Evolutionary conservation across 2,329 filamentous ascomycete species (phyloP), one percentile per base, ranked within the genome.

Genomic region (Thielaviopsis cerberus): DNA sequence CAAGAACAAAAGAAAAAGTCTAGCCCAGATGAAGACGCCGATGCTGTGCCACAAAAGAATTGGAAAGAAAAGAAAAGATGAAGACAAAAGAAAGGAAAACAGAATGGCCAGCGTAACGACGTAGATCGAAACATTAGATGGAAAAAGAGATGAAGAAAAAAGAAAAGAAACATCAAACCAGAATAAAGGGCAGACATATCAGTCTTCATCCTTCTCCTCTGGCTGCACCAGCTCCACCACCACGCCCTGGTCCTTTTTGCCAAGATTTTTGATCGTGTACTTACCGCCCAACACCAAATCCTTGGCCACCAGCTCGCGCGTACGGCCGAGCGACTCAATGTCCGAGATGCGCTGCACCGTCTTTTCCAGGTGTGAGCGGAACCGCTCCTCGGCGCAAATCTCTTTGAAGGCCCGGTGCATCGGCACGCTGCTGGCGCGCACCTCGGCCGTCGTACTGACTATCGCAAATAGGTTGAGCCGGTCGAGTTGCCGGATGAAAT

Each of bases 381-480:
- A 98, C 5, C 86, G 86, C 3, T 81, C 77, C 64, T 84, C 71
- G 2, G 73, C 69, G 67, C 89, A 95, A 13, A 98, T 90, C 65
- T 90, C 81, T 59, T 82, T 79, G 70, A 98, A 94, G 0, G 92
- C 92, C 54, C 82, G 82, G 70, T 94, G 88, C 92, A 98, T 98
- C 1, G 92, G 92, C 25, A 98, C 91, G 1, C 85, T 91, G 69
- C 94, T 91, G 1, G 92, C 92, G 53, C 92, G 82, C 7, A 98
- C 92, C 68, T 86, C 85, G 17, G 90, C 88, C 48, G 79, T 78
- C 59, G 83, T 88, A 61, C 94, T 91, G 4, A 61, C 59, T 65
- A 98, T 97, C 62, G 87, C 92, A 71, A 97, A 96, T 60, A 98
- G 80, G 67, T 97, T 97, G 61, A 92, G 80, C 63, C 92, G 87